These are phyloP conservation scores for Cladosporium phlei DNA, from an alignment of 2,329 filamentous ascomycete species.

Conservation along the genomic window DNA sequence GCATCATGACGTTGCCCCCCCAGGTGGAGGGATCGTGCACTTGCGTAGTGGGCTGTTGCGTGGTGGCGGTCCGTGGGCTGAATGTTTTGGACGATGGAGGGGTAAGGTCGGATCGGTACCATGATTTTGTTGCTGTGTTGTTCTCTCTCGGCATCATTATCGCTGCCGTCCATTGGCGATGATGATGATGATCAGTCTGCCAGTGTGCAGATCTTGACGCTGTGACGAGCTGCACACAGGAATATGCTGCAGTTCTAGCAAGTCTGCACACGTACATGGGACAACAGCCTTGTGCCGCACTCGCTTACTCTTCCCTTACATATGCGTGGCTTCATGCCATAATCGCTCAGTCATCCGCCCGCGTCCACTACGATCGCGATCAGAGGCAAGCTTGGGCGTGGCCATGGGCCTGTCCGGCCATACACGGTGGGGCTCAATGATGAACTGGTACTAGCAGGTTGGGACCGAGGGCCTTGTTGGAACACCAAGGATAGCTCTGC, in stretches of 20 bases:
- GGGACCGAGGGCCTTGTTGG: conserved; percentile 7
- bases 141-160: no score
- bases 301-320: background rate
- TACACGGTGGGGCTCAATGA: conserved; percentile 13
- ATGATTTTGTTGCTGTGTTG: no score
- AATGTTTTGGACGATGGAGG: background rate
- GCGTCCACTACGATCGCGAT: conserved; percentile 8
- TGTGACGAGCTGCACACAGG: background rate
- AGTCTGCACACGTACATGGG: no score
- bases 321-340: background rate
- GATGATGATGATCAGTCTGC: no score
- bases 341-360: conserved; percentile 8
- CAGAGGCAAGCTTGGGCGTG: conserved; percentile 12
- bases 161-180: no score
- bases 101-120: no score
- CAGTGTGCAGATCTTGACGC: conserved; percentile 5
- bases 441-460: conserved; percentile 2
- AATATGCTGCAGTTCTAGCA: no score
- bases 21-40: background rate
- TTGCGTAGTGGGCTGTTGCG: background rate
- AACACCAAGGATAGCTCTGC: background rate
- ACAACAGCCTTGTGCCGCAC: no score
- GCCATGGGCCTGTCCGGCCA: conserved; percentile 1
- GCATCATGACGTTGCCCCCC: conserved; percentile 3
- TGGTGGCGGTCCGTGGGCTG: no score